Evolutionary conservation across 164 flowering plant species (phyloP).

Genomic region (Aristolochia fimbriata): DNA sequence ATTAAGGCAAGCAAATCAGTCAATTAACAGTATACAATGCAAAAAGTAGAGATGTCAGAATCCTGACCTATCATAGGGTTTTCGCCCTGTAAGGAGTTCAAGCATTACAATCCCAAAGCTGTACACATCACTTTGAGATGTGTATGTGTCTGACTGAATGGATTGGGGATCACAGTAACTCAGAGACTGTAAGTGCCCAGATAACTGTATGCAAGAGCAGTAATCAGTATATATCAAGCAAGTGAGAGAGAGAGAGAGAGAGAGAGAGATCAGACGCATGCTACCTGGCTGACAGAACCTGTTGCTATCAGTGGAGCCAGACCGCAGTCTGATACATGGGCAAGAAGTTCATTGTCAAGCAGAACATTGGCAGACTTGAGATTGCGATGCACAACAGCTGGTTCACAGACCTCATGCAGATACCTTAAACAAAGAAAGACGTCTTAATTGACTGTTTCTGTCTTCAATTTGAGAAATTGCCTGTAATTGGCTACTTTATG

Average conservation of each 20-base stretch:
- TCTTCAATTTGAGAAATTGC: no score
- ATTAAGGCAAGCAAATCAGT: neutral
- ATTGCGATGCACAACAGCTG: constrained; percentile 74
- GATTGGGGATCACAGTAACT: constrained; percentile 89
- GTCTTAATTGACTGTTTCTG: no score
- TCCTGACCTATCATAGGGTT: constrained; percentile 65
- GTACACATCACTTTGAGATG: constrained; percentile 77
- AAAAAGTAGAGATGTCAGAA: neutral
- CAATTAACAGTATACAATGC: neutral
- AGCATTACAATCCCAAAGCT: constrained; percentile 97
- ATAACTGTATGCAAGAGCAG: constrained; percentile 39
- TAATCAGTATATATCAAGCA: no score
- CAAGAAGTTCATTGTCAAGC: constrained; percentile 73
- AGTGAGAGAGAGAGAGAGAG: neutral
- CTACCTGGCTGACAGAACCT: constrained; percentile 77
- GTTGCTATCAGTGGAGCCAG: constrained; percentile 64
- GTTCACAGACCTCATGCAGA: constrained; percentile 83
- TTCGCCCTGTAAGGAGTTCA: constrained; percentile 88
- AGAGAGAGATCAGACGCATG: neutral
- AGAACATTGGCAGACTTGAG: constrained; percentile 82
- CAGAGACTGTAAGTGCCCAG: constrained; percentile 54
- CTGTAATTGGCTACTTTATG: no score
- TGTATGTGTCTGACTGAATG: constrained; percentile 65
- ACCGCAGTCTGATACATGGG: constrained; percentile 82
- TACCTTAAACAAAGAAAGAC: constrained; percentile 38